Evolutionary conservation across 1,284 basidiomycete genomes (phyloP), one percentile per base, ranked within the genome.

Genomic region (Ceratobasidium sp.): DNA sequence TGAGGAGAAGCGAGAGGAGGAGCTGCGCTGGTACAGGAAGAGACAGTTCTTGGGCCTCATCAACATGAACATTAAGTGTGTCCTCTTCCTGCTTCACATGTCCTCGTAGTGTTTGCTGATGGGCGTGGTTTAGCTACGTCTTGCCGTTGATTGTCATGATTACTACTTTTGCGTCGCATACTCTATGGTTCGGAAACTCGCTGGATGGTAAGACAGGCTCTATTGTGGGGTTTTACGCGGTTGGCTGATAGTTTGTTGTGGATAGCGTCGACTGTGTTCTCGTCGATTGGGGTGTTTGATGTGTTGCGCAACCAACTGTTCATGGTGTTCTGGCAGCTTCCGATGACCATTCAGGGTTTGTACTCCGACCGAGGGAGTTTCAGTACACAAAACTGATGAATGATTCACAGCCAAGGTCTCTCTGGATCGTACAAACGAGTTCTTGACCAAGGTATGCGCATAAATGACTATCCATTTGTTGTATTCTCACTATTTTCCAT

Each of bases 41-140:
- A 80, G 82, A 52, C 82, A 83, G 74, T 73, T 84, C 50, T 77
- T 84, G 41, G 82, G 81, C 59, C 77, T 84, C 54, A 74, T 79
- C 26, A 82, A 81, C 72, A 79, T 77, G 32, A 79, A 77, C 62
- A 75, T 83, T 76, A 84, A 83, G 82, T 84, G 55, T 35, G 78
- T 77, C 6, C 30, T 62, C 30, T 23, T 26, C 55, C 16, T 21
- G 13, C 11, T 8, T 43, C 23, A 46, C 23, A 43, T 8, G 26
- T 41, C 28, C 32, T 26, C 16, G 16, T n/a, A 6, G 7, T 23
- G 7, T 16, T 32, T 67, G 43, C 1, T 63, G 18, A 72, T n/a
- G 4, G n/a, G 6, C 7, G 7, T 61, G n/a, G 14, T 43, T 23
- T 16, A 61, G 58, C 38, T 61, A 44, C 18, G 30, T 61, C 23